phyloP scores from a whole-genome alignment of 352 stramenopile species.

The Phytopythium oedochilum region DNA sequence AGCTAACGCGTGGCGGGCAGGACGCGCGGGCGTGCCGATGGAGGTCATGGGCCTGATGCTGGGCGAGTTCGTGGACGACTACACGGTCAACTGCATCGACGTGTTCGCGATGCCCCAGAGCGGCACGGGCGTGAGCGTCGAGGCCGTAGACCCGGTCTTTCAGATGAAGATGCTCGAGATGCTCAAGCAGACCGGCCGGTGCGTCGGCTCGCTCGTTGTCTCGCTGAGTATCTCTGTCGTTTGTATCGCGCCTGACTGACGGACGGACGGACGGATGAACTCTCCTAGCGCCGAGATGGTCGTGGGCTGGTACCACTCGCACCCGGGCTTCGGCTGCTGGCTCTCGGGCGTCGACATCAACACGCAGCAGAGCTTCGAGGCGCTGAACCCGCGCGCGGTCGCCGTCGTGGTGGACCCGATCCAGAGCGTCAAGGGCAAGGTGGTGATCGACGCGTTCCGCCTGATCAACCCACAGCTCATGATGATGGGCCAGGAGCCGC shows the following conservation, averaged over 20 bases:
- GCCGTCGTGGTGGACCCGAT: constrained; percentile 99
- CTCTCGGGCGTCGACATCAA: constrained; percentile 99
- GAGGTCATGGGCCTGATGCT: constrained; percentile 99
- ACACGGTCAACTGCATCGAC: constrained; percentile 99
- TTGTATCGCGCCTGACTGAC: no score
- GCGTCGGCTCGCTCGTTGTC: no score
- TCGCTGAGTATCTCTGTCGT: no score
- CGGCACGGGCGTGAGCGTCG: constrained; percentile 93
- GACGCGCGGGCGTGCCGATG: constrained; percentile 98
- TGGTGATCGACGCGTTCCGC: constrained; percentile 99
- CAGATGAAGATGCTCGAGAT: constrained; percentile 99
- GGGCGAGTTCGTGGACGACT: constrained; percentile 99
- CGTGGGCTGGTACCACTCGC: constrained; percentile 98
- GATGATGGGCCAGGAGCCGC: constrained; percentile 97
- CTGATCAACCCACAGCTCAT: constrained; percentile 99
- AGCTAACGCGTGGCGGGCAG: constrained; percentile 20
- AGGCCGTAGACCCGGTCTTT: constrained; percentile 99
- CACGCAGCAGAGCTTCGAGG: constrained; percentile 99
- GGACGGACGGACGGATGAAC: no score
- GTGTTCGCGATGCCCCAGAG: constrained; percentile 99
- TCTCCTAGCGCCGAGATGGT: constrained; percentile 94
- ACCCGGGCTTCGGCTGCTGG: constrained; percentile 99
- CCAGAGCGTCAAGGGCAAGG: constrained; percentile 98
- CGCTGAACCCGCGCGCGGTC: constrained; percentile 96
- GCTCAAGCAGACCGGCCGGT: constrained; percentile 98